A percentile compares a stretch with the other conserved stretches of the same genome.
These are phyloP conservation scores for Tuber microsphaerosporum DNA, from an alignment of 495 filamentous ascomycete species.

Conservation along the genomic window DNA sequence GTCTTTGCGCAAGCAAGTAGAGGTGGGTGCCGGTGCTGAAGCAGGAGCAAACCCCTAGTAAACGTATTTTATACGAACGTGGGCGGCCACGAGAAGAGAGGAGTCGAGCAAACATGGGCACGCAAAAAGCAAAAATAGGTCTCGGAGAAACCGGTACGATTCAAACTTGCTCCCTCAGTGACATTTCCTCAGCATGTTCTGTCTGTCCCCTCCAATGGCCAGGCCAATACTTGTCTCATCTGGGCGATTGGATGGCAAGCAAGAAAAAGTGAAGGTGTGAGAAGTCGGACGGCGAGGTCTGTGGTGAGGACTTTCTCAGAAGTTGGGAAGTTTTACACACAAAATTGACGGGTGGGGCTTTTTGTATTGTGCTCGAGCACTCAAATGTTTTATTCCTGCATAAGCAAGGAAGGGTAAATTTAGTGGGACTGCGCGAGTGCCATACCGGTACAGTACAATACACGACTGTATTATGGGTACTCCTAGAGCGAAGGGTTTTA, in stretches of 20 bases:
- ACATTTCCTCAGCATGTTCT: background rate
- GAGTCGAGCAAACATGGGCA: background rate
- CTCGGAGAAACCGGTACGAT: background rate
- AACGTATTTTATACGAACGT: background rate
- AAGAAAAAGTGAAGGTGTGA: background rate
- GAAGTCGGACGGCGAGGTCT: background rate
- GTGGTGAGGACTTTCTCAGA: constrained; percentile 1
- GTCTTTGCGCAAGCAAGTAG: background rate
- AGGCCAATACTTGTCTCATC: background rate
- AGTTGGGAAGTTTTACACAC: background rate
- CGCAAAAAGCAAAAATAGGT: background rate
- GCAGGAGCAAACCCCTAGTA: background rate
- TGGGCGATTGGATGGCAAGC: background rate
- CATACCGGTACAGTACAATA: too few relatives aligned
- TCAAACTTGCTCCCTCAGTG: background rate
- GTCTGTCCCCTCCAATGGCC: background rate
- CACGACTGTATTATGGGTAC: too few relatives aligned
- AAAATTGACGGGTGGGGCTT: background rate
- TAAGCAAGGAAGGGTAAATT: background rate
- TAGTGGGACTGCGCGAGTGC: background rate
- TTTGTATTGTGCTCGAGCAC: background rate
- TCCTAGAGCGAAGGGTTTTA: too few relatives aligned
- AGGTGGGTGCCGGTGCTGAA: background rate
- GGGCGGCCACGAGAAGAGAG: background rate
- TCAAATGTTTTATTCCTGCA: background rate